These are phyloP conservation scores for Trichoderma breve DNA, from an alignment of 2,329 filamentous ascomycete genomes.

Conservation along the genomic window DNA sequence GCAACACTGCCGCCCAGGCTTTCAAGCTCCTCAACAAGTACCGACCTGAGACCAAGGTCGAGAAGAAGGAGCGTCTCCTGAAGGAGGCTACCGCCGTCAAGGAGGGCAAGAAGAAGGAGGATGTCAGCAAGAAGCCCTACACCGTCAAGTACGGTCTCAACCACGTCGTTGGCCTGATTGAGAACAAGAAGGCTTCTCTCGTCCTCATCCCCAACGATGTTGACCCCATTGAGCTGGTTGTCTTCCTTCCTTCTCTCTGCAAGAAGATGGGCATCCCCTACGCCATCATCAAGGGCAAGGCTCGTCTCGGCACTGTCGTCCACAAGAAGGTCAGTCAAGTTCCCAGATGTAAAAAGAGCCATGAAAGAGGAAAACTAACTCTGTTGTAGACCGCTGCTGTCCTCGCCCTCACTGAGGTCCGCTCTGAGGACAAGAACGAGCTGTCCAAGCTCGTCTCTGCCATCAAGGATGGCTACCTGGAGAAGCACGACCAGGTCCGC, in stretches of 20 bases:
- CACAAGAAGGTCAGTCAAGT: constrained; percentile 83
- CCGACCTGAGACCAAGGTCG: constrained; percentile 96
- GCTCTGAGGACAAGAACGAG: constrained; percentile 97
- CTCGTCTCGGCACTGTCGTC: constrained; percentile 95
- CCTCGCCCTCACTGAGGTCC: constrained; percentile 92
- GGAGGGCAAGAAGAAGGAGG: constrained; percentile 99
- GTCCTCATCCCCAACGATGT: constrained; percentile 99
- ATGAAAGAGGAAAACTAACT: constrained; percentile 5
- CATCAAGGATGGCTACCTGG: constrained; percentile 96
- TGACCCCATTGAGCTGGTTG: constrained; percentile 98
- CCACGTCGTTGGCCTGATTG: constrained; percentile 94
- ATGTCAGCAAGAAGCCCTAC: constrained; percentile 99
- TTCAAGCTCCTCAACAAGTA: constrained; percentile 99
- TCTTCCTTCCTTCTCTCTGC: constrained; percentile 98
- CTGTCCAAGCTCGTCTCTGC: constrained; percentile 93
- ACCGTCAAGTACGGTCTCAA: constrained; percentile 99
- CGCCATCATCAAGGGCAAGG: constrained; percentile 99
- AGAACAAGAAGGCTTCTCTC: constrained; percentile 99
- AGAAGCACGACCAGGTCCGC: constrained; percentile 89
- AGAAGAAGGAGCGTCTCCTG: constrained; percentile 99
- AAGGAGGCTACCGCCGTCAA: constrained; percentile 97
- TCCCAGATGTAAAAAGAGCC: background rate
- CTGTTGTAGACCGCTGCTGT: constrained; percentile 84
- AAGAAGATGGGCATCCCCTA: constrained; percentile 99
- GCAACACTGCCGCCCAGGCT: constrained; percentile 91